Base-by-base conservation (phyloP, 2,329 filamentous ascomycete genomes). In the Cladosporium phlei region DNA sequence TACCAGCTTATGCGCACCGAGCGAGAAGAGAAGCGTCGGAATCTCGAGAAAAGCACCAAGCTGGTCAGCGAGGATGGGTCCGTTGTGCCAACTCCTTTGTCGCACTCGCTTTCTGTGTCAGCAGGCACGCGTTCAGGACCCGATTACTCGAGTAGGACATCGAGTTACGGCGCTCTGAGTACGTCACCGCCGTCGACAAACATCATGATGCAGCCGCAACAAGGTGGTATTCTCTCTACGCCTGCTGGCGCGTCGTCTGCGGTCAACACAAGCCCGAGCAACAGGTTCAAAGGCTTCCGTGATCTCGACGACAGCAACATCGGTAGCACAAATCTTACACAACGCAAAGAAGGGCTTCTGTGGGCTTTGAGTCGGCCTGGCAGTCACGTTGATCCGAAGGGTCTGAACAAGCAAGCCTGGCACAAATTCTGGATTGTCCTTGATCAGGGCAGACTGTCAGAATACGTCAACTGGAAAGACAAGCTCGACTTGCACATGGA, bases 381-480 rank as follows among this genome's bases (percentile, higher is more conserved):
- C 14, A 91, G 88, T 48, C 93, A 98, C 65, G 90, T 93, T 21
- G 94, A 98, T 65, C 93, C 93, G 8, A 88, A 93, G 57, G 90
- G 88, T 14, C 74, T 98, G 57, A 97, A 96, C 63, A 96, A 97
- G 65, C 89, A 95, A 67, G 90, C 88, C 40, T 98, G 93, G 93
- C 93, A 98, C 67, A 98, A 98, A 87, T 98, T 97, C 69, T 98
- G 93, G 93, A 94, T 98, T 54, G 93, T 98, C 2, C 76, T 98
- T 34, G 94, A 97, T 64, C 90, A 95, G 67, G 93, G 93, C 19
- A 95, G 93, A 64, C 76, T 98, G 12, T 96, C 91, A 1, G 93
- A 98, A 63, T 98, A 98, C 68, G 95, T 90, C 64, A 97, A 98
- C 66, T 98, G 93, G 93, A 98, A 98, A 69, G 88, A 98, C 65